These are phyloP conservation scores for Chlamydomonas sp. DNA, from an alignment of 139 green algal genomes.

Conservation along the genomic window DNA sequence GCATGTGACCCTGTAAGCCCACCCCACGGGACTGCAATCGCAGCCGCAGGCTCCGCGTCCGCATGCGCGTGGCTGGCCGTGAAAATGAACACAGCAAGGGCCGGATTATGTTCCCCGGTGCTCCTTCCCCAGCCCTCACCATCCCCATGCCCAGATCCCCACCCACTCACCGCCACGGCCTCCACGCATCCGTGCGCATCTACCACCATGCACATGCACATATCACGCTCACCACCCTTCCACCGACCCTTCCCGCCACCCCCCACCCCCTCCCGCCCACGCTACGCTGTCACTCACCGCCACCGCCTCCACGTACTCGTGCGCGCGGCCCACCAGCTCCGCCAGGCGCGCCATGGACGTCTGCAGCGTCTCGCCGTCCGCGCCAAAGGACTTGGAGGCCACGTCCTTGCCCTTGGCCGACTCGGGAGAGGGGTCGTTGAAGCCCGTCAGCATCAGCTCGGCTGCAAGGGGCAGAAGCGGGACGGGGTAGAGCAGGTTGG, in stretches of 20 bases:
- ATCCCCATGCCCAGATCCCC: no score
- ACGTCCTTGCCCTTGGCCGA: slow-evolving; percentile 10
- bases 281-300: slow-evolving; percentile 64
- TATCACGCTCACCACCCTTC: no score
- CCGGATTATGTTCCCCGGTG: no score
- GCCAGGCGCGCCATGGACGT: slow-evolving; percentile 71
- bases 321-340: slow-evolving; percentile 65
- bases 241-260: no score
- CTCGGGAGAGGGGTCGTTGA: slow-evolving; percentile 37
- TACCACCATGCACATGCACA: no score
- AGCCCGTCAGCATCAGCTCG: slow-evolving; percentile 63
- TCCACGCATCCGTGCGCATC: no score
- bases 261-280: background rate
- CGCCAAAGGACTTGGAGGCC: slow-evolving; percentile 47
- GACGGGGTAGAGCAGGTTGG: no score
- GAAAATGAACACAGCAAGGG: background rate
- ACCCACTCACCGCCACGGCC: background rate
- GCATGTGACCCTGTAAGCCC: background rate
- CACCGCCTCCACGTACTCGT: slow-evolving; percentile 88
- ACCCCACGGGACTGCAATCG: no score
- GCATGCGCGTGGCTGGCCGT: no score
- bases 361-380: slow-evolving; percentile 82
- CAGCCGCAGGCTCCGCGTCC: no score
- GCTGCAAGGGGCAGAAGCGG: slow-evolving; percentile 47
- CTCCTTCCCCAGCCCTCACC: no score